These are phyloP conservation scores for Excoecaria agallocha DNA, from an alignment of 345 rosid species.

Conservation along the genomic window DNA sequence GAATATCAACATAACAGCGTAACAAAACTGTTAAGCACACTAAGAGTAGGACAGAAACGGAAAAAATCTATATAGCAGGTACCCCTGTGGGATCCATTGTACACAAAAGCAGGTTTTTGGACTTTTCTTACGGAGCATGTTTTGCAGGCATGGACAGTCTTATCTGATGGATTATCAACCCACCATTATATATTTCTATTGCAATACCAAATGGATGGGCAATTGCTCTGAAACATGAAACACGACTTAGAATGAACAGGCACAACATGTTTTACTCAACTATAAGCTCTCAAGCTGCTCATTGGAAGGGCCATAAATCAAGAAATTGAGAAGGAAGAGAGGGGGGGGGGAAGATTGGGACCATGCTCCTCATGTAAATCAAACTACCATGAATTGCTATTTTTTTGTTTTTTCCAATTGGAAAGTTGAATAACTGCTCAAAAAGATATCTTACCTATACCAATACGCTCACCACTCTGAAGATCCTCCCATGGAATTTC, in stretches of 20 bases:
- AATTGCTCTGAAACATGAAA: neutral
- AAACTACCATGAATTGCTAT: neutral
- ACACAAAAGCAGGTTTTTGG: constrained; percentile 10
- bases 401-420: neutral
- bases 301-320: no score
- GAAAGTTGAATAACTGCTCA: constrained; percentile 4
- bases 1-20: neutral
- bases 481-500: constrained; percentile 97
- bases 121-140: neutral
- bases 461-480: constrained; percentile 95
- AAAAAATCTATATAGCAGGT: neutral
- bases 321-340: no score
- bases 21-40: neutral
- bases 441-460: constrained; percentile 68
- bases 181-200: neutral
- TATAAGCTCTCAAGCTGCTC: no score
- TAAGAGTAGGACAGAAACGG: neutral
- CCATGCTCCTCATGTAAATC: neutral
- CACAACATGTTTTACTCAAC: no score
- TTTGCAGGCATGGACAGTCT: neutral
- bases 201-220: neutral
- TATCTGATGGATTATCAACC: neutral
- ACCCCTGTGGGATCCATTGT: neutral
- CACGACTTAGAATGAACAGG: no score
- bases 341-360: no score